Evolutionary conservation across 2,329 filamentous ascomycete genomes (phyloP), one percentile per base, ranked within the genome.

Genomic region (Aureobasidium lini): DNA sequence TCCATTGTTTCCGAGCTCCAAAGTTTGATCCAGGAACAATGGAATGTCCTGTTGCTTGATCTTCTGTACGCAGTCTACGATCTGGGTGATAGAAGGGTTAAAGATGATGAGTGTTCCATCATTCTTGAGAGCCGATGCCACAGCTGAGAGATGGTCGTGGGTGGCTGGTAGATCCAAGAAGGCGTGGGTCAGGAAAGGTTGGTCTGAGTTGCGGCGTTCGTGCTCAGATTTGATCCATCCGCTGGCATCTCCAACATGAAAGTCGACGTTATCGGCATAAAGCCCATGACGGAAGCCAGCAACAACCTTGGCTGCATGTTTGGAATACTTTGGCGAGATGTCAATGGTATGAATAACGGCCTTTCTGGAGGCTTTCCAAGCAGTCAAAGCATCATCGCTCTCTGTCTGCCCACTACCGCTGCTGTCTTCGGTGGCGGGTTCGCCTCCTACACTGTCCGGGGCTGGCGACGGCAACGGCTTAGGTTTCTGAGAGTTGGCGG

Each of bases 281-380:
- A 89, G 79, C 1, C 87, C 88, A 23, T 81, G 77, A 7, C 85
- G 81, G 70, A 89, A 94, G 16, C 84, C 81, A 29, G 79, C 75
- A 4, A 93, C 80, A 18, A 87, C 79, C 57, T 79, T 80, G 64
- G 84, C 77, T 0, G 89, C 89, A 64, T 85, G 82, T 13, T 76
- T 73, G 5, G 86, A 85, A 73, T 88, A 83, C 44, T 80, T 80
- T 11, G 76, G 67, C 1, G 82, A 84, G 42, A 83, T 78, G 66
- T 94, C 89, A 44, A 92, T 77, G 2, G 86, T 89, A 69, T 93
- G 88, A 3, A 94, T 74, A n/a, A 93, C 73, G 36, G 88, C 88
- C 57, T 81, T 78, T 29, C 89, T 82, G 39, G 74, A 64, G 23
- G 62, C 57, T 62, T 70, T 75, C 73, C 73, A 78, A 11, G 67